Evolutionary conservation across 2,329 filamentous ascomycete species (phyloP), one percentile per base, ranked within the genome.

Genomic region (Stemphylium beticola): DNA sequence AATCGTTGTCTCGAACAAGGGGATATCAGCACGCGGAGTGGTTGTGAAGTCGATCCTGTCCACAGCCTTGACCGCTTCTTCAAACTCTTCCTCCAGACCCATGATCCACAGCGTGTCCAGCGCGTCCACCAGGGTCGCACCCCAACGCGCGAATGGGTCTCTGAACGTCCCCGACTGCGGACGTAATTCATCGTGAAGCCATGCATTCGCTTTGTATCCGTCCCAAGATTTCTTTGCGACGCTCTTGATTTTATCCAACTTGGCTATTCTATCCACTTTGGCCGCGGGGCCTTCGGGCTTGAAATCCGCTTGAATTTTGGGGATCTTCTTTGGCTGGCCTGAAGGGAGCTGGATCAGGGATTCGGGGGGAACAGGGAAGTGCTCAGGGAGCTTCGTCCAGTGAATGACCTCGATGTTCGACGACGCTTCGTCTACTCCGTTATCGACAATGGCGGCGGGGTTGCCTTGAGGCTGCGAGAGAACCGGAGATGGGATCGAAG

Each of bases 121-220:
- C 2, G 84, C 53, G 77, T 96, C 92, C 4, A 96, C 90, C 57
- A 96, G 73, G 0, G 92, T 96, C 14, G 92, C 92, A 15, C 90
- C 90, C 92, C 92, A 96, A 44, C 90, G 91, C 70, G 92, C 93
- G 74, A 98, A 98, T 0, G 92, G 91, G 69, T 97, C 90, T 15
- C 85, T 85, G 60, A 81, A 85, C 12, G 77, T 79, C 46, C 87
- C 87, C 26, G 85, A 84, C 9, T 93, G 80, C 2, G 95, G 95
- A 39, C 78, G 83, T 14, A 98, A 77, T 77, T 98, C 95, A 69
- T 98, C 95, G 64, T 96, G 90, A 58, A 87, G 85, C 86, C 91
- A 95, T 10, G 93, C 93, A 65, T 87, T 82, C 57, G 86, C 81
- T 68, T 84, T 89, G 77, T 98, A 98, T 32, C 90, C 91, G 4